Evolutionary conservation across 495 filamentous ascomycete genomes (phyloP), one percentile per base, ranked within the genome.

Genomic region (Opeltia flavorubescens): DNA sequence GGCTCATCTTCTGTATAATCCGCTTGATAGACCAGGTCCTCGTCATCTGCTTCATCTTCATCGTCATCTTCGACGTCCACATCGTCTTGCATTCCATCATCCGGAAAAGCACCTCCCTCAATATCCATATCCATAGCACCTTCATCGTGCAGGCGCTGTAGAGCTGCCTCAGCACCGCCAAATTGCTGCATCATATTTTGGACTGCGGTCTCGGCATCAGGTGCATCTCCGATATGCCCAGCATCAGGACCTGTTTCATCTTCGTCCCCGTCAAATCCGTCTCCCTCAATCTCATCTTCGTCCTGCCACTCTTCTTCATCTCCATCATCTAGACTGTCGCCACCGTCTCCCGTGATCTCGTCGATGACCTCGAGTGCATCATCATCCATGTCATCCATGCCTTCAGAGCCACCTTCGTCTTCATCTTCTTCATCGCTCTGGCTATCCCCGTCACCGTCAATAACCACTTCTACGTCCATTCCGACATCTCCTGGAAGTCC

Each of bases 401-500:
- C 70, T 12, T 66, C 46, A 1, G 51, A 54, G 39, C 71, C 68
- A 20, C 69, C 69, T 39, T 69, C 71, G 43, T 78, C 77, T 69
- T 81, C 75, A n/a, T 74, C 68, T 28, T 78, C 74, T 2, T 72
- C 73, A 3, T 77, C 74, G 21, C 72, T 69, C 24, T 74, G 70
- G 6, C 80, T 78, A 20, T 83, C 79, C 31, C 74, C 72, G 5
- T 77, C 77, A 18, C 81, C 80, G 47, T 87, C 84, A 44, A 87
- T 78, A 60, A 91, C 84, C 50, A 94, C 80, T 66, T 91, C 87
- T 55, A 94, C 78, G 46, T 86, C 75, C 59, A 86, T 73, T 38
- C 72, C 79, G 31, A 77, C 70, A 44, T 91, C 83, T 21, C 88
- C 88, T 38, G 82, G 69, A 40, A 93, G 70, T 47, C 88, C 88